Conservation (phyloP, 2,329 filamentous ascomycete species). For the Penicillium oxalicum region DNA sequence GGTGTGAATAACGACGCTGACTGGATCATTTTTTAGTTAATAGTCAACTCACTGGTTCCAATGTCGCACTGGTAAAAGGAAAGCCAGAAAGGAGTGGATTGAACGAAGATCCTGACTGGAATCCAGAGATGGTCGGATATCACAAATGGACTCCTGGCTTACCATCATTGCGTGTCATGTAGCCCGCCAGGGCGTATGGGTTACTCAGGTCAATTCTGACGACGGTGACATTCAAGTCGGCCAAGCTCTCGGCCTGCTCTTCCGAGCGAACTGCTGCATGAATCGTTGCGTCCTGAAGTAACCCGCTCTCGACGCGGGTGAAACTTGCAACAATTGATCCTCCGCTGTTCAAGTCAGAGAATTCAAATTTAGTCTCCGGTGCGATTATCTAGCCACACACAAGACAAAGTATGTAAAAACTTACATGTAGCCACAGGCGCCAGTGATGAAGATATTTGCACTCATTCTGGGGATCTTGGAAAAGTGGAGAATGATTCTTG, state of each 20-base stretch:
- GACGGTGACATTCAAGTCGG: neutral
- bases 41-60: too few relatives aligned
- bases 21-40: neutral
- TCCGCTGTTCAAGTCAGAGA: neutral
- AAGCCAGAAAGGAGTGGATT: too few relatives aligned
- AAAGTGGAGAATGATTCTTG: neutral
- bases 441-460: conserved; percentile 2
- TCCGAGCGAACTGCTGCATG: conserved; percentile 1
- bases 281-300: neutral
- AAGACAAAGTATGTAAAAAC: neutral
- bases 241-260: neutral
- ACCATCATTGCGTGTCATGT: conserved; percentile 1
- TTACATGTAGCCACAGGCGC: neutral
- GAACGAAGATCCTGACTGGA: too few relatives aligned
- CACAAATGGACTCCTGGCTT: neutral
- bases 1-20: conserved; percentile 3
- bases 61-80: too few relatives aligned
- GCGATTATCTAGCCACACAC: neutral
- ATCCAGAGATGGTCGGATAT: neutral
- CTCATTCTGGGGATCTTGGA: neutral
- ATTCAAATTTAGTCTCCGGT: neutral
- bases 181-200: neutral
- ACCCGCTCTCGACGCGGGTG: neutral
- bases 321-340: conserved; percentile 2
- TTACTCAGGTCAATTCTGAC: conserved; percentile 1